Conservation (phyloP, 176 grass and related monocot genomes). For the Avena atlantica region DNA sequence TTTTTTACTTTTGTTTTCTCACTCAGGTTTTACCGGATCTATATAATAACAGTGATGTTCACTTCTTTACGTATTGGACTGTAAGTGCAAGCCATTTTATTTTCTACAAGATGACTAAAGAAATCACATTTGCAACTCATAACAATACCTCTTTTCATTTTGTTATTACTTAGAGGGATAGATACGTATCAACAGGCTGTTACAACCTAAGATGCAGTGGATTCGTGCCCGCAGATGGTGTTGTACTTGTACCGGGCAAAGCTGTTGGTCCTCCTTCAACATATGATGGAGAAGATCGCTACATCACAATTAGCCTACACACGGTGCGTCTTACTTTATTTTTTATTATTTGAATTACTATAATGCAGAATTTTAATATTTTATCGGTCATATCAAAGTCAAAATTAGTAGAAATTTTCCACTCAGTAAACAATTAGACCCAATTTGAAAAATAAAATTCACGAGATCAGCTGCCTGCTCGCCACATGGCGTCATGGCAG, state of each 20-base stretch:
- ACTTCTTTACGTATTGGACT: slow-evolving; percentile 52
- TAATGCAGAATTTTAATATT: not conserved
- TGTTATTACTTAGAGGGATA: not conserved
- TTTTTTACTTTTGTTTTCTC: not conserved
- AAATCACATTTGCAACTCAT: not conserved
- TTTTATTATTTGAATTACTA: not conserved
- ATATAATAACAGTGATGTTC: slow-evolving; percentile 43
- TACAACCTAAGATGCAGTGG: slow-evolving; percentile 5
- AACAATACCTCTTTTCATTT: not conserved
- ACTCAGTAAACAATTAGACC: too few species aligned
- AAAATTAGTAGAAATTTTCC: too few species aligned
- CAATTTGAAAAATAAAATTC: too few species aligned
- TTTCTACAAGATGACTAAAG: not conserved
- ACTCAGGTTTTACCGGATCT: slow-evolving; percentile 28
- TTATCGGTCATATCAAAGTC: not conserved
- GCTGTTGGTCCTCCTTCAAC: not conserved
- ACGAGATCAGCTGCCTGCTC: too few species aligned
- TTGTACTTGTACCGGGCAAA: not conserved
- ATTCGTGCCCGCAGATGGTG: slow-evolving; percentile 18
- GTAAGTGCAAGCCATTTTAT: slow-evolving; percentile 36
- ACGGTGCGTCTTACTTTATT: not conserved
- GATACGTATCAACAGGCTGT: not conserved
- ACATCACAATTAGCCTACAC: slow-evolving; percentile 5
- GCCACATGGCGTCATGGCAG: too few species aligned
- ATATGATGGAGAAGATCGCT: not conserved